Conservation (phyloP, 768 basidiomycete species). For the Psilocybe azurescens region DNA sequence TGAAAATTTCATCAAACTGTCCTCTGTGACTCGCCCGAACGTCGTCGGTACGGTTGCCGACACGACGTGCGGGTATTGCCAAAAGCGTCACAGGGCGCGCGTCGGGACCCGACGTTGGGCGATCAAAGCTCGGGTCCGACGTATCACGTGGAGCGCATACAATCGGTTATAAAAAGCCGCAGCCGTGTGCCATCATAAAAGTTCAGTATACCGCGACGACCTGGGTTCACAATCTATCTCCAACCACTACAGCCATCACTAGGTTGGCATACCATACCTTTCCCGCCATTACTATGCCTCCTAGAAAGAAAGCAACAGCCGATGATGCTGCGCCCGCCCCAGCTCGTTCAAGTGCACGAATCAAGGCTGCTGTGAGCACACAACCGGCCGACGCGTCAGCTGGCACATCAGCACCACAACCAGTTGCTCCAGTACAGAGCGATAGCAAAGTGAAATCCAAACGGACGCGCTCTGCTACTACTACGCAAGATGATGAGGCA, state of each 20-base stretch:
- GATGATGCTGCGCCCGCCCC: slow-evolving; percentile 6
- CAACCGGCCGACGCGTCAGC: slow-evolving; percentile 2
- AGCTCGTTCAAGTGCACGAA: slow-evolving; percentile 10
- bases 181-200: not conserved
- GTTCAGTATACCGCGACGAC: not conserved
- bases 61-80: not conserved
- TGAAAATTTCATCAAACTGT: too few species aligned
- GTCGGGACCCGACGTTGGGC: not conserved
- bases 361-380: slow-evolving; percentile 6
- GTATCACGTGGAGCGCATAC: not conserved
- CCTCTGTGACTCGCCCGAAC: too few species aligned
- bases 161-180: not conserved
- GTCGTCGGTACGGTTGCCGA: not conserved
- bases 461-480: slow-evolving; percentile 7
- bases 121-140: not conserved
- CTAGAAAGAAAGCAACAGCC: slow-evolving; percentile 14
- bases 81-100: not conserved
- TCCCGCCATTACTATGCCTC: slow-evolving; percentile 2
- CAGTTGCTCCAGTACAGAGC: not conserved
- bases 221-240: not conserved
- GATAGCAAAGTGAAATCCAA: slow-evolving; percentile 1
- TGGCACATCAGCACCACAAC: not conserved
- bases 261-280: not conserved
- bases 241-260: not conserved
- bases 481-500: not conserved